Evolutionary conservation across 2,329 filamentous ascomycete species (phyloP).

Genomic region (Colletotrichum tanaceti): DNA sequence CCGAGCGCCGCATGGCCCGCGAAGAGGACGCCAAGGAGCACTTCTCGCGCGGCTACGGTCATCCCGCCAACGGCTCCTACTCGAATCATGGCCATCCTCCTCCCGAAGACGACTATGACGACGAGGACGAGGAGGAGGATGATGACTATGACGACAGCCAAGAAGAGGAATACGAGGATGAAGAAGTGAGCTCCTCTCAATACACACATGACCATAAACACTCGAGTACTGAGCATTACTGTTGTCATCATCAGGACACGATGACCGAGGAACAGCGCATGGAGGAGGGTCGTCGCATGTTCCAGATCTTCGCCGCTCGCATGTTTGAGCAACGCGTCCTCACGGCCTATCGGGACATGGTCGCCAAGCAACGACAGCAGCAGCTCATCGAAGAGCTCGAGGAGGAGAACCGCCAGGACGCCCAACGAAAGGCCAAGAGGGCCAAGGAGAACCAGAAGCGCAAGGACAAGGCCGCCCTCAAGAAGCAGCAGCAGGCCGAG

Average conservation of each 20-base stretch:
- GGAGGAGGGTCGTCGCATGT: constrained; percentile 98
- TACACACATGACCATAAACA: constrained; percentile 42
- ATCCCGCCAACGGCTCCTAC: constrained; percentile 69
- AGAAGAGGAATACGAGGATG: constrained; percentile 71
- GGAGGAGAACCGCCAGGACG: constrained; percentile 81
- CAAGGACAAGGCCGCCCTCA: constrained; percentile 91
- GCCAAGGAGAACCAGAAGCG: constrained; percentile 93
- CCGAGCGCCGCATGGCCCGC: constrained; percentile 95
- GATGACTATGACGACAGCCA: constrained; percentile 65
- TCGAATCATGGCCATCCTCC: constrained; percentile 78
- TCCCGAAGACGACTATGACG: constrained; percentile 79
- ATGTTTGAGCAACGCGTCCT: constrained; percentile 99
- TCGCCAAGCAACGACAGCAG: constrained; percentile 89
- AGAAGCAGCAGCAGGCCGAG: constrained; percentile 90
- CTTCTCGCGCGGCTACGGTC: constrained; percentile 68
- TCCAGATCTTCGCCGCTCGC: constrained; percentile 97
- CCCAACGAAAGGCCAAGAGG: constrained; percentile 89
- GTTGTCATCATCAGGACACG: constrained; percentile 74
- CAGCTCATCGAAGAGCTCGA: constrained; percentile 92
- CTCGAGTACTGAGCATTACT: constrained; percentile 57
- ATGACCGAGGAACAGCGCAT: constrained; percentile 99
- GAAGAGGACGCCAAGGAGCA: constrained; percentile 86
- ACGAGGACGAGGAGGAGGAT: constrained; percentile 70
- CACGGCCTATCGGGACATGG: constrained; percentile 97
- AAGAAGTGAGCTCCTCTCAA: constrained; percentile 55